A percentile compares a stretch with the other conserved stretches of the same genome.
Evolutionary conservation across 2,329 filamentous ascomycete species (phyloP).

Genomic region (Tothia fuscella): DNA sequence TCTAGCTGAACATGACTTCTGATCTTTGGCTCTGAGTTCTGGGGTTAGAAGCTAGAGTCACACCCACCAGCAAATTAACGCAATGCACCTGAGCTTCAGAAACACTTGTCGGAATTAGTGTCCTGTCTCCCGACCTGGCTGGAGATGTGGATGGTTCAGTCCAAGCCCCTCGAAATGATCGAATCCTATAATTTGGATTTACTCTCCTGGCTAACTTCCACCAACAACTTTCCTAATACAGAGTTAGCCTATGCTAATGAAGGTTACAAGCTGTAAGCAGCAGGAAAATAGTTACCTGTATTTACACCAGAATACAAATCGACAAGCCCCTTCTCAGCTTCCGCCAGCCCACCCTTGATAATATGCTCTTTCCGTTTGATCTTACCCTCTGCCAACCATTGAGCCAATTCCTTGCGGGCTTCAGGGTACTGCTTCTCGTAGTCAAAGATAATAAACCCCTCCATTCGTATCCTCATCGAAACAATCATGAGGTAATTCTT

Average conservation of each 20-base stretch:
- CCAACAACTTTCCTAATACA: slow-evolving; percentile 8
- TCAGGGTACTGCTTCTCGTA: slow-evolving; percentile 44
- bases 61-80: too few relatives aligned
- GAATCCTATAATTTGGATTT: slow-evolving; percentile 7
- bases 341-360: slow-evolving; percentile 53
- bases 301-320: slow-evolving; percentile 58
- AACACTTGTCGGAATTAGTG: too few relatives aligned
- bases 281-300: slow-evolving; percentile 43
- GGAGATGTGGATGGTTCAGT: too few relatives aligned
- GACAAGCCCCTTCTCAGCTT: slow-evolving; percentile 50
- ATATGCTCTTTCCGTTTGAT: slow-evolving; percentile 61
- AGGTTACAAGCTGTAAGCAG: background rate
- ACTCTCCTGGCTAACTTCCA: slow-evolving; percentile 9
- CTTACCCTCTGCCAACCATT: slow-evolving; percentile 60
- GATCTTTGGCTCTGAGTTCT: too few relatives aligned
- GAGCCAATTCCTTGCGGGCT: slow-evolving; percentile 48
- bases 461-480: slow-evolving; percentile 46
- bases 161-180: too few relatives aligned
- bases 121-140: too few relatives aligned
- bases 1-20: too few relatives aligned
- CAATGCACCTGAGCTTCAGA: too few relatives aligned
- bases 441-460: slow-evolving; percentile 66
- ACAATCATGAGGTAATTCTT: slow-evolving; percentile 43
- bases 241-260: background rate
- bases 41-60: too few relatives aligned